phyloP scores from a whole-genome alignment of 108 stramenopile species.

The Asterionellopsis glacialis region DNA sequence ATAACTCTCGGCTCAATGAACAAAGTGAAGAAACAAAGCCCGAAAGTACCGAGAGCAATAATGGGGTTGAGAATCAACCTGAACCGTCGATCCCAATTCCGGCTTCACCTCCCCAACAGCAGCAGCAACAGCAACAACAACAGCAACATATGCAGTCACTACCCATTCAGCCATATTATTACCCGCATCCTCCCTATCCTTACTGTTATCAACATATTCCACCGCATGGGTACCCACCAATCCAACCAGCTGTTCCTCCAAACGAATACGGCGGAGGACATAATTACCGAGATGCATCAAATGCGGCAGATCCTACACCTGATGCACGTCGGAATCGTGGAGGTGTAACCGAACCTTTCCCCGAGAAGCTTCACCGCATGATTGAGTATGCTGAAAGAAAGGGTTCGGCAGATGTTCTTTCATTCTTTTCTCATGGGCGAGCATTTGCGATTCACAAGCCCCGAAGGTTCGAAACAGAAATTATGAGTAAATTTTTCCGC shows the following conservation, averaged over 20 bases:
- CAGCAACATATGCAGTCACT: no score
- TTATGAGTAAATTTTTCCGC: conserved; percentile 82
- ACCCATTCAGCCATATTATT: no score
- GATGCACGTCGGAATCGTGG: conserved; percentile 37
- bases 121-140: no score
- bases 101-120: no score
- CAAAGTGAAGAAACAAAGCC: no score
- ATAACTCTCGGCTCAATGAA: no score
- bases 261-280: not conserved
- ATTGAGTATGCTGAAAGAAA: conserved; percentile 50
- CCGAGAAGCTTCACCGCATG: conserved; percentile 53
- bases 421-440: conserved; percentile 65
- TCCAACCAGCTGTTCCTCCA: not conserved
- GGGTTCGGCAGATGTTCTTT: conserved; percentile 42
- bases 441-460: conserved; percentile 71
- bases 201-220: not conserved
- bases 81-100: no score
- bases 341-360: conserved; percentile 62
- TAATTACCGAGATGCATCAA: conserved; percentile 22
- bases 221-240: not conserved
- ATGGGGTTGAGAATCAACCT: no score
- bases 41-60: no score
- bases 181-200: not conserved
- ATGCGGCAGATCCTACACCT: conserved; percentile 16
- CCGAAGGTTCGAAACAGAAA: conserved; percentile 44